A percentile compares a stretch with the other conserved stretches of the same genome.
phyloP scores from a whole-genome alignment of 805 yeast genomes.

The Dipodascus geniculatus region DNA sequence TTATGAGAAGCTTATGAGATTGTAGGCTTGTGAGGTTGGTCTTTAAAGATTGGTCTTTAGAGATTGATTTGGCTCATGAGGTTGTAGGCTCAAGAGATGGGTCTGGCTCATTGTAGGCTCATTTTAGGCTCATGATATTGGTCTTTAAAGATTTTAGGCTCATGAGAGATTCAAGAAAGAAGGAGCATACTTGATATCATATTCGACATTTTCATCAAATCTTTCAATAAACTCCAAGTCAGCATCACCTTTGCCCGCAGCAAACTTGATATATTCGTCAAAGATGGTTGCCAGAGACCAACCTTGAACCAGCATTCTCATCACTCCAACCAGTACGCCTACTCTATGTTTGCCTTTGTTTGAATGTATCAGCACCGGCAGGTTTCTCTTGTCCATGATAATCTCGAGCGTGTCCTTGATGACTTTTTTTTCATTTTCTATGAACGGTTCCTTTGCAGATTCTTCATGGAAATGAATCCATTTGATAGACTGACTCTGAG shows the following conservation, averaged over 20 bases:
- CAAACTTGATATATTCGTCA: constrained; percentile 87
- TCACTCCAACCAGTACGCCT: constrained; percentile 85
- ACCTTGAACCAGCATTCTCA: constrained; percentile 76
- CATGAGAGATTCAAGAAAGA: constrained; percentile 36
- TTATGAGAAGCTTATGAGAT: too few species aligned
- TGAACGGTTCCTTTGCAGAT: constrained; percentile 65
- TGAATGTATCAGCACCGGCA: constrained; percentile 83
- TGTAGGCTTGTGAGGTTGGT: too few species aligned
- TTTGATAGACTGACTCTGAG: constrained; percentile 38
- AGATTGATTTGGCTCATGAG: too few species aligned
- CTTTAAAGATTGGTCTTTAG: too few species aligned
- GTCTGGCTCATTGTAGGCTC: too few species aligned
- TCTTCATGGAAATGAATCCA: constrained; percentile 55
- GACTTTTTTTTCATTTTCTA: constrained; percentile 44
- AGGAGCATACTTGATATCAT: constrained; percentile 42
- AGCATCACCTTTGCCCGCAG: constrained; percentile 86
- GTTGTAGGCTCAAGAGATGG: too few species aligned
- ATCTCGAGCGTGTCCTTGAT: constrained; percentile 32
- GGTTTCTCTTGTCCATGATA: constrained; percentile 40
- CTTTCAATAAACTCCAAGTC: constrained; percentile 84
- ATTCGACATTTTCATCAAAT: constrained; percentile 51
- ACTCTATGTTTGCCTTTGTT: constrained; percentile 96
- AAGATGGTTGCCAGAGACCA: constrained; percentile 91
- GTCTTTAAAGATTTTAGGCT: too few species aligned
- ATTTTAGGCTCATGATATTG: too few species aligned